phyloP scores from a whole-genome alignment of 2,329 filamentous ascomycete genomes.

The Hymenoscyphus fructigenus region DNA sequence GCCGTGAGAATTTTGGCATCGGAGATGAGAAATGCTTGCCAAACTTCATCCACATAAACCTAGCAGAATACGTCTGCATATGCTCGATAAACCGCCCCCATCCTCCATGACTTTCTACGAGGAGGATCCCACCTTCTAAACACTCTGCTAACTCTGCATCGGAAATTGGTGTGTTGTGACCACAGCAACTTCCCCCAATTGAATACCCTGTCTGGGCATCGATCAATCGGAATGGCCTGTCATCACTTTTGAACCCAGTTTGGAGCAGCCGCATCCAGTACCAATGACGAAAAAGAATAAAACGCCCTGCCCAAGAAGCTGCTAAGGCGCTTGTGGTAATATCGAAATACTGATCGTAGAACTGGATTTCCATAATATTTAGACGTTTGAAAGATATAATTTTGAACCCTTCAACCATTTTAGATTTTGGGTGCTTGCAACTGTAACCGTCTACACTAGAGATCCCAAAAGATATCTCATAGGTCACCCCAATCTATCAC shows the following conservation, averaged over 20 bases:
- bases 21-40: not conserved
- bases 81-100: constrained; percentile 3
- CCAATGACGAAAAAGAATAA: constrained; percentile 2
- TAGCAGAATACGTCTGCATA: constrained; percentile 27
- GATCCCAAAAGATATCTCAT: not conserved
- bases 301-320: constrained; percentile 2
- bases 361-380: constrained; percentile 3
- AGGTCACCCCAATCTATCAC: not conserved
- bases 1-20: not conserved
- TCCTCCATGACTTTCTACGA: constrained; percentile 4
- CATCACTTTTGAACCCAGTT: not conserved
- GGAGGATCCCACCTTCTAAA: constrained; percentile 6
- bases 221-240: constrained; percentile 1
- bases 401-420: not conserved
- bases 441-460: not conserved
- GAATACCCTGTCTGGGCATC: not conserved
- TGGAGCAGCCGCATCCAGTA: not conserved
- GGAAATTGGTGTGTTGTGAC: not conserved
- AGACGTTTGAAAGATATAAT: not conserved
- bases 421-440: not conserved
- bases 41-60: not conserved
- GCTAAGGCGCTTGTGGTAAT: constrained; percentile 1
- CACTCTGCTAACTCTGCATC: not conserved
- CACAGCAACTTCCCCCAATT: constrained; percentile 2
- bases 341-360: constrained; percentile 2